These are phyloP conservation scores for Lactifluus pinguis DNA, from an alignment of 768 basidiomycete species.

Conservation along the genomic window DNA sequence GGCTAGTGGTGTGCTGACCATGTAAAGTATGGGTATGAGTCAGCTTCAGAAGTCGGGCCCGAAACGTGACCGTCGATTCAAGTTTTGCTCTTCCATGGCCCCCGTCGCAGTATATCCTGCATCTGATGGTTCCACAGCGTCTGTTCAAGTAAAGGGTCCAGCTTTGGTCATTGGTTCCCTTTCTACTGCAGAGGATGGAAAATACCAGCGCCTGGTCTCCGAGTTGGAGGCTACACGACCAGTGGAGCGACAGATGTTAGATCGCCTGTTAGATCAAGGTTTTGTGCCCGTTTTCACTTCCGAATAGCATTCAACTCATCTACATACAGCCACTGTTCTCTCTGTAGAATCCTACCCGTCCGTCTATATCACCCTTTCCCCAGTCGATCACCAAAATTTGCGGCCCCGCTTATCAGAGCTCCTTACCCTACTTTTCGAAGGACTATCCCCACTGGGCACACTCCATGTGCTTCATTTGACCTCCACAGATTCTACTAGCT, in stretches of 20 bases:
- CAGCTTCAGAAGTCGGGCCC: constrained; percentile 3
- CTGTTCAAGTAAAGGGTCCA: constrained; percentile 32
- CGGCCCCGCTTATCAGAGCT: constrained; percentile 44
- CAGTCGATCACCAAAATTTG: constrained; percentile 52
- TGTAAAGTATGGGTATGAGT: not conserved
- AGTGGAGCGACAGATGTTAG: constrained; percentile 75
- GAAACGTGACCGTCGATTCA: not conserved
- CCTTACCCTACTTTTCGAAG: constrained; percentile 49
- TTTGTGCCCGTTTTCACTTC: constrained; percentile 18
- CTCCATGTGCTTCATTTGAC: constrained; percentile 54
- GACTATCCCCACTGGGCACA: constrained; percentile 59
- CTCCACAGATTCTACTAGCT: constrained; percentile 29
- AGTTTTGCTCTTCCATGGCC: constrained; percentile 37
- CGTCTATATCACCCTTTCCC: constrained; percentile 58
- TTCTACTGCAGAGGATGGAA: constrained; percentile 67
- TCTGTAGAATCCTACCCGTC: constrained; percentile 48
- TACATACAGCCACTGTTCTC: constrained; percentile 46
- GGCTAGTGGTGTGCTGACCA: not conserved
- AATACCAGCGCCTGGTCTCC: constrained; percentile 62
- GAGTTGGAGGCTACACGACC: constrained; percentile 43
- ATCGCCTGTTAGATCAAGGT: constrained; percentile 79
- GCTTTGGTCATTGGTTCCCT: constrained; percentile 73
- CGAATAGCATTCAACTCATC: not conserved
- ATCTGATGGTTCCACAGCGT: constrained; percentile 19
- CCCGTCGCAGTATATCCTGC: constrained; percentile 44